Percentiles rank a stretch among this genome's conserved stretches.
Evolutionary conservation across 257 asterid genomes (phyloP).

Genomic region (Cruciata laevipes): DNA sequence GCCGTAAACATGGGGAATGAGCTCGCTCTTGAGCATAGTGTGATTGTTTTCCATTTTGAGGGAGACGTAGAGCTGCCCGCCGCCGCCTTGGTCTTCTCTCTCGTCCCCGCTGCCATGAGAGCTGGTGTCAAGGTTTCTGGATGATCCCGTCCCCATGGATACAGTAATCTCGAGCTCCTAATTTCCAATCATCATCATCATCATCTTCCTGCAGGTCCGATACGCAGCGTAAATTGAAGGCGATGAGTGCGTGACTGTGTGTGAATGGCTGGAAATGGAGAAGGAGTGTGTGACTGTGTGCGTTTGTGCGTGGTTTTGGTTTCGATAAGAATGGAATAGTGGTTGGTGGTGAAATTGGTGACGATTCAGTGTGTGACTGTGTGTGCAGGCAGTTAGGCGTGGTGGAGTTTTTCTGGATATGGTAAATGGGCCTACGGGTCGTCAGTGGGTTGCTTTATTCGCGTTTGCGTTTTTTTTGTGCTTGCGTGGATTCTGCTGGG

Average conservation of each 20-base stretch:
- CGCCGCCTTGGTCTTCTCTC: slow-evolving; percentile 74
- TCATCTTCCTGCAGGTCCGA: background rate
- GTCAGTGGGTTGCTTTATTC: background rate
- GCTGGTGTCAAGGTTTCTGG: slow-evolving; percentile 55
- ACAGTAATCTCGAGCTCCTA: background rate
- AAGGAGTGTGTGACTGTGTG: background rate
- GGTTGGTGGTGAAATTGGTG: slow-evolving; percentile 1
- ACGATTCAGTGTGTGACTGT: background rate
- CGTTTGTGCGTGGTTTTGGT: background rate
- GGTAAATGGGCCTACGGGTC: slow-evolving; percentile 4
- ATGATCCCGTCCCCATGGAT: slow-evolving; percentile 64
- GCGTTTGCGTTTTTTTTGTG: background rate
- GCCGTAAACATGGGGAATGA: slow-evolving; percentile 83
- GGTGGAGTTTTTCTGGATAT: slow-evolving; percentile 7
- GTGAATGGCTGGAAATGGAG: background rate
- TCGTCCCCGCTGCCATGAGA: slow-evolving; percentile 54
- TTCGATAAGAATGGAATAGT: slow-evolving; percentile 14
- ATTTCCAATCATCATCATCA: background rate
- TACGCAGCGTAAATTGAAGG: background rate
- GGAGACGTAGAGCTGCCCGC: slow-evolving; percentile 88
- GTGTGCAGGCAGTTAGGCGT: background rate
- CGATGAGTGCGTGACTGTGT: background rate
- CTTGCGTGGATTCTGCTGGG: background rate
- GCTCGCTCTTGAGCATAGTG: slow-evolving; percentile 50
- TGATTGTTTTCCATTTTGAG: slow-evolving; percentile 79